phyloP scores from a whole-genome alignment of 805 yeast species.

The Nakazawaea wyomingensis region DNA sequence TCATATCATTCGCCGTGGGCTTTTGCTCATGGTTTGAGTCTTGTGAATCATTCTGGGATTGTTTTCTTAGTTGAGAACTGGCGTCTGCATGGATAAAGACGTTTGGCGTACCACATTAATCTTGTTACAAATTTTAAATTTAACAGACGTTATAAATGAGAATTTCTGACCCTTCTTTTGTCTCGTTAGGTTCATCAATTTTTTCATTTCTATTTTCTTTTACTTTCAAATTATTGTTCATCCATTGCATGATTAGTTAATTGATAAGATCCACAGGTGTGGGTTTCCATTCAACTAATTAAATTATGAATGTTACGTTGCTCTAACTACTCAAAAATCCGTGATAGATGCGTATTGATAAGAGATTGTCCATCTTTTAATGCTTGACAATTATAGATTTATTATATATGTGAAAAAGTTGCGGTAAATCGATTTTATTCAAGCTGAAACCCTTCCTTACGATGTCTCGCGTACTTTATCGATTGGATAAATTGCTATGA shows the following conservation, averaged over 20 bases:
- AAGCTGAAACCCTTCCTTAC: not conserved
- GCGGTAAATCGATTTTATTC: not conserved
- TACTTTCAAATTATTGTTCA: not conserved
- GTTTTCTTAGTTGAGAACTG: conserved; percentile 4
- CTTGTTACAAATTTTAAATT: conserved; percentile 12
- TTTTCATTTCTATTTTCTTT: not conserved
- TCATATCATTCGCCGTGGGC: not conserved
- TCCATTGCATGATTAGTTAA: too few species aligned
- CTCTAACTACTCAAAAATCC: not conserved
- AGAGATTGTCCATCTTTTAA: not conserved
- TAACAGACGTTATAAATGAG: conserved; percentile 13
- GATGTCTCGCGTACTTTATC: too few species aligned
- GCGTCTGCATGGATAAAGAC: conserved; percentile 14
- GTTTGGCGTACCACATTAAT: conserved; percentile 13
- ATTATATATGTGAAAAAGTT: not conserved
- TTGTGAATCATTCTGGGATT: not conserved
- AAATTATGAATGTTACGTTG: too few species aligned
- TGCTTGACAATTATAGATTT: not conserved
- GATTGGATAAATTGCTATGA: too few species aligned
- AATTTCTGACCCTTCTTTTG: conserved; percentile 12
- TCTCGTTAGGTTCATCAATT: not conserved
- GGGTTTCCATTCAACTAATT: not conserved
- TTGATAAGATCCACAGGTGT: not conserved
- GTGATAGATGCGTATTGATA: conserved; percentile 7
- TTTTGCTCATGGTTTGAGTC: conserved; percentile 3